These are phyloP conservation scores for Cryptococcus sp. DNA, from an alignment of 1,284 basidiomycete genomes.

Conservation along the genomic window DNA sequence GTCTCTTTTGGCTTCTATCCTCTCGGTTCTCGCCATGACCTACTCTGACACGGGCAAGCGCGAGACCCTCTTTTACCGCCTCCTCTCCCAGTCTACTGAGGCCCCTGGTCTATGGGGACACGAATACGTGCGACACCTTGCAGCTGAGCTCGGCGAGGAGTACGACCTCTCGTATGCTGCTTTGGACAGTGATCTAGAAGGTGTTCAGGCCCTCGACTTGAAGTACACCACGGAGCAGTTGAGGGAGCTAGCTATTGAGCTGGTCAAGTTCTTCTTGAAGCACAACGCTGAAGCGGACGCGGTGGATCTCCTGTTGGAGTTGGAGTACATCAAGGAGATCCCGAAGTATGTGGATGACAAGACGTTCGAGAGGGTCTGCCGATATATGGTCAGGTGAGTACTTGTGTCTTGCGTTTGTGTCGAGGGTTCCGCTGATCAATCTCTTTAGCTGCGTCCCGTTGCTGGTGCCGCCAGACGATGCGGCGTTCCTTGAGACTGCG, in stretches of 20 bases:
- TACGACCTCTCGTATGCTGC: constrained; percentile 59
- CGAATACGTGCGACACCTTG: constrained; percentile 96
- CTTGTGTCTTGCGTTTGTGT: not conserved
- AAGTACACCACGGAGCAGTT: constrained; percentile 59
- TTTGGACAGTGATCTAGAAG: constrained; percentile 14
- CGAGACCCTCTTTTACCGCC: constrained; percentile 88
- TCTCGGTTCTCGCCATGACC: constrained; percentile 99
- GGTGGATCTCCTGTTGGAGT: constrained; percentile 89
- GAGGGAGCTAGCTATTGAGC: constrained; percentile 72
- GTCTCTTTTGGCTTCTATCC: constrained; percentile 95
- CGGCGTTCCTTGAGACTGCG: constrained; percentile 83
- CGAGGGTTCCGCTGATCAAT: constrained; percentile 11
- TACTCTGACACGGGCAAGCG: constrained; percentile 95
- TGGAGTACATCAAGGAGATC: constrained; percentile 84
- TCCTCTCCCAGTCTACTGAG: constrained; percentile 74
- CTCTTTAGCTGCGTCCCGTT: constrained; percentile 75
- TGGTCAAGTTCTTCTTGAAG: constrained; percentile 84
- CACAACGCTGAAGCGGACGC: constrained; percentile 99
- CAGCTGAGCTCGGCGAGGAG: constrained; percentile 94
- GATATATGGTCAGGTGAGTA: constrained; percentile 90
- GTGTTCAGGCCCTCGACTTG: constrained; percentile 5
- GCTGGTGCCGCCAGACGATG: constrained; percentile 89
- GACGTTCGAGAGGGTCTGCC: constrained; percentile 88
- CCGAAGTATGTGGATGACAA: constrained; percentile 67
- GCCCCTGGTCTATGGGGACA: constrained; percentile 97